phyloP scores from a whole-genome alignment of 2,329 filamentous ascomycete genomes.

The Colletotrichum limetticola region DNA sequence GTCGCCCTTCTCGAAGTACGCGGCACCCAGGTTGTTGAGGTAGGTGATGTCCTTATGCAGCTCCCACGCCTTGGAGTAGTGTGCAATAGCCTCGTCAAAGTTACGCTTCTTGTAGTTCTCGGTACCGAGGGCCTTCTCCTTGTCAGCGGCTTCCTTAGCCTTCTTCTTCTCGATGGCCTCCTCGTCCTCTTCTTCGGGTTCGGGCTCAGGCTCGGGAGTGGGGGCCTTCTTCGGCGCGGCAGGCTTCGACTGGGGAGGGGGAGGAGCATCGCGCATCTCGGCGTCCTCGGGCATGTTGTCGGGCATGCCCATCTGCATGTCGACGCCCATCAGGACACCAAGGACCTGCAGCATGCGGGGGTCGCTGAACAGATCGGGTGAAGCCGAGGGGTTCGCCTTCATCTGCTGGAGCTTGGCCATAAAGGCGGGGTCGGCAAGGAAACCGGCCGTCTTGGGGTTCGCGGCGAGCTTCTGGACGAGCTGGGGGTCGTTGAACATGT shows the following conservation, averaged over 20 bases:
- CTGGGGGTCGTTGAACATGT: slow-evolving; percentile 94
- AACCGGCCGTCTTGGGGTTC: slow-evolving; percentile 91
- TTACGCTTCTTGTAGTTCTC: slow-evolving; percentile 98
- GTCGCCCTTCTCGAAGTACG: slow-evolving; percentile 96
- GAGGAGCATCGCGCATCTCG: slow-evolving; percentile 77
- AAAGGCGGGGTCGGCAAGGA: slow-evolving; percentile 85
- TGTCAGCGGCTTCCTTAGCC: slow-evolving; percentile 91
- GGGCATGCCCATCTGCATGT: slow-evolving; percentile 72
- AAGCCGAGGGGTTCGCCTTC: slow-evolving; percentile 81
- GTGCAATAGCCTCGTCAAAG: slow-evolving; percentile 92
- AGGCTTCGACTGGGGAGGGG: slow-evolving; percentile 51
- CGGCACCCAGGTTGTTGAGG: slow-evolving; percentile 94
- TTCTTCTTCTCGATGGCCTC: slow-evolving; percentile 86
- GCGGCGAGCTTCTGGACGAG: slow-evolving; percentile 88
- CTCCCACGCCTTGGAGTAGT: slow-evolving; percentile 97
- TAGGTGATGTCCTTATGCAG: slow-evolving; percentile 96
- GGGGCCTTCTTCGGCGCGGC: slow-evolving; percentile 67
- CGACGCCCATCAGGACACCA: slow-evolving; percentile 91
- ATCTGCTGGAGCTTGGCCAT: slow-evolving; percentile 90
- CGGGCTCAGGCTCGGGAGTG: slow-evolving; percentile 67
- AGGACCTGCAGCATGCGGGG: slow-evolving; percentile 94
- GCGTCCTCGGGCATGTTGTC: slow-evolving; percentile 70
- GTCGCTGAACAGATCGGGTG: slow-evolving; percentile 85
- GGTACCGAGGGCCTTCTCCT: slow-evolving; percentile 93
- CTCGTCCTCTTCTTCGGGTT: slow-evolving; percentile 80